Evolutionary conservation across 768 basidiomycete genomes (phyloP), one percentile per base, ranked within the genome.

Genomic region (Pisolithus albus): DNA sequence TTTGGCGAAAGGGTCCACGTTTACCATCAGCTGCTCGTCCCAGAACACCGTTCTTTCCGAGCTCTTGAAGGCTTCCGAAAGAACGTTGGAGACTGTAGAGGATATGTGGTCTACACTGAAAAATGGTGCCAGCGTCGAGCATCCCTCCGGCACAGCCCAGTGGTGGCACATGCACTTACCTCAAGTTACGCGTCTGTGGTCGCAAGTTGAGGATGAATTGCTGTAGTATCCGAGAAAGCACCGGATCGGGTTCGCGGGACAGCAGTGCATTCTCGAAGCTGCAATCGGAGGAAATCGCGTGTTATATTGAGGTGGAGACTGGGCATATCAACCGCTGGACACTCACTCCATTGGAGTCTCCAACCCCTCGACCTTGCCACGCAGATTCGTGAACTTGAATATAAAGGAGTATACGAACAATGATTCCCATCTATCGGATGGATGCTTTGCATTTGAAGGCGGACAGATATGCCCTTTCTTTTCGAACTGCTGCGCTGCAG

Each of bases 111-210:
- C 88, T 62, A 78, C 75, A 69, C 89, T 92, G 65, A 53, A 60
- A 65, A 59, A 61, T 58, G 54, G 60, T 64, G 62, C 61, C 66
- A 59, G 40, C 63, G 58, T 67, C 60, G 69, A 63, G 64, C 57
- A 46, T 61, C 62, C 55, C 21, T 7, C 59, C 62, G 59, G 48
- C 56, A 57, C 53, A 55, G 56, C 40, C 24, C 63, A 59, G 51
- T 53, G 56, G 60, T 57, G 51, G 45, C 53, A 69, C 65, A 67
- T 66, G 70, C 68, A 66, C 82, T 71, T 71, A 88, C 88, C 85
- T 87, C 70, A 89, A 76, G 76, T 90, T 90, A 84, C 88, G 86
- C 83, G 88, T 86, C 68, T 85, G 85, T 18, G 90, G 88, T 63
- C 83, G 81, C 59, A 92, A 79, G 69, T 89, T 91, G 60, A 84